Evolutionary conservation across 129 eudicot genomes (phyloP).

Genomic region (Erigeron canadensis): DNA sequence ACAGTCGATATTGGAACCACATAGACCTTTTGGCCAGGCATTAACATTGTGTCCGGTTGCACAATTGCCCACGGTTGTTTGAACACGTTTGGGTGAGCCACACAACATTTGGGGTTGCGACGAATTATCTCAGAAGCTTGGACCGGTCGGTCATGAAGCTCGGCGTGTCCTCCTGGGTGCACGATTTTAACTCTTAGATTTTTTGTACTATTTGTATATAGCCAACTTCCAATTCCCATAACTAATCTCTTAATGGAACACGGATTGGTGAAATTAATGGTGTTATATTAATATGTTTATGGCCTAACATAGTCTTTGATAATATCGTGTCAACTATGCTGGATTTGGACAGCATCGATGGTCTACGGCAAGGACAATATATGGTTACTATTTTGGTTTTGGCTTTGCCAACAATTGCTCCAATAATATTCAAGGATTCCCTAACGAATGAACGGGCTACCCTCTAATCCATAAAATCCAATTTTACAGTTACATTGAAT

Average conservation of each 20-base stretch:
- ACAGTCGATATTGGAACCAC: conserved; percentile 58
- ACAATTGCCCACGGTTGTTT: conserved; percentile 68
- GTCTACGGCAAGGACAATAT: conserved; percentile 24
- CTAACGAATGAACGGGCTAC: too few relatives aligned
- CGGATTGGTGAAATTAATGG: not conserved
- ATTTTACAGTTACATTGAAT: too few relatives aligned
- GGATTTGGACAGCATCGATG: conserved; percentile 21
- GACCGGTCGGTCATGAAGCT: conserved; percentile 65
- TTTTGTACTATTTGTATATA: conserved; percentile 54
- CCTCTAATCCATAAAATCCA: too few relatives aligned
- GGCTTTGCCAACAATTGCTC: conserved; percentile 2
- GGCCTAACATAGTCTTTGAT: conserved; percentile 32
- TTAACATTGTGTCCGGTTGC: conserved; percentile 51
- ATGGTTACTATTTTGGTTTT: not conserved
- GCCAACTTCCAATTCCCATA: conserved; percentile 58
- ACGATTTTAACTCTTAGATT: conserved; percentile 56
- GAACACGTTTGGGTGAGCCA: conserved; percentile 63
- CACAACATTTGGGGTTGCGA: conserved; percentile 61
- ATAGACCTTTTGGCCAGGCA: conserved; percentile 63
- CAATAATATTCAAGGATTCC: not conserved
- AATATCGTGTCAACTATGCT: conserved; percentile 35
- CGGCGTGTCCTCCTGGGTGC: conserved; percentile 73
- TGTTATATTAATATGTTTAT: conserved; percentile 21
- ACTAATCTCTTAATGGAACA: conserved; percentile 6
- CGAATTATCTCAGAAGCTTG: conserved; percentile 50